These are phyloP conservation scores for Chlorella sorokiniana DNA, from an alignment of 139 green algal species.

Conservation along the genomic window DNA sequence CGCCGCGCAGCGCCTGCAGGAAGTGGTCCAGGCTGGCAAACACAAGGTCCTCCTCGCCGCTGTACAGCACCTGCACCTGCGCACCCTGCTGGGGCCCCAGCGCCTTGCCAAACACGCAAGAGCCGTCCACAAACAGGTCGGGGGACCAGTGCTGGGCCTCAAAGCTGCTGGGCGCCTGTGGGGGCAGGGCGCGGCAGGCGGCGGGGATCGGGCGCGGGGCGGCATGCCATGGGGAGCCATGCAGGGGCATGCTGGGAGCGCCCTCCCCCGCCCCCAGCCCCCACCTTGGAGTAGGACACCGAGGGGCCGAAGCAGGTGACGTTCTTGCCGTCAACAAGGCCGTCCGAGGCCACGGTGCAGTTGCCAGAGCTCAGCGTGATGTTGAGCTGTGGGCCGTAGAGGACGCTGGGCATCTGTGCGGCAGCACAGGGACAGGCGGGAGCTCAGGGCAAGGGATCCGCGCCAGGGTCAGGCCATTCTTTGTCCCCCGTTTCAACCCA, in stretches of 20 bases:
- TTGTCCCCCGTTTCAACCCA: too few relatives aligned
- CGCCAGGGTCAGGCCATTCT: too few relatives aligned
- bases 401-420: background rate
- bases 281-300: slow-evolving; percentile 2
- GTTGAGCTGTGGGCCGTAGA: slow-evolving; percentile 1
- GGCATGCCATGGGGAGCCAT: too few relatives aligned
- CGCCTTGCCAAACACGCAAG: background rate
- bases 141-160: background rate
- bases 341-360: background rate
- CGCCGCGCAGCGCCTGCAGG: background rate
- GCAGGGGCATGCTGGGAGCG: too few relatives aligned
- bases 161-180: slow-evolving; percentile 8
- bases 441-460: too few relatives aligned
- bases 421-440: too few relatives aligned
- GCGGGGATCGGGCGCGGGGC: too few relatives aligned
- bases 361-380: background rate
- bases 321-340: background rate
- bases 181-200: background rate
- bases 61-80: background rate
- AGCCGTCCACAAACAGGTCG: background rate
- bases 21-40: background rate
- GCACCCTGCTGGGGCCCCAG: background rate
- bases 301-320: background rate
- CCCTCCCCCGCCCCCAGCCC: background rate
- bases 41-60: background rate